These are phyloP conservation scores for Sinapis alba DNA, from an alignment of 441 rosid species.

Conservation along the genomic window DNA sequence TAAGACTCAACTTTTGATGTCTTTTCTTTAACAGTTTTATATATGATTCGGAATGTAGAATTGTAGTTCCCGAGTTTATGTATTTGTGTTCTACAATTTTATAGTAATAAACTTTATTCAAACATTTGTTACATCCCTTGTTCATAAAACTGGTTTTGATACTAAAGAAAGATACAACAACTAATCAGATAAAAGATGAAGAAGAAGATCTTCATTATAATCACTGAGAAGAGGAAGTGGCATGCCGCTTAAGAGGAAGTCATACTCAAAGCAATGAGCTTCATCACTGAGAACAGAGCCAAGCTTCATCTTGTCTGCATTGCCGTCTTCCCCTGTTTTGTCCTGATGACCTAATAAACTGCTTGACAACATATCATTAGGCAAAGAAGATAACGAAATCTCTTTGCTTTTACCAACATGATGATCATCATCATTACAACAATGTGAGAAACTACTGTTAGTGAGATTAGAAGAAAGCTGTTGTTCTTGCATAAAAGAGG, in stretches of 20 bases:
- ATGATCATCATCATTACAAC: conserved; percentile 5
- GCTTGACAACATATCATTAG: conserved; percentile 35
- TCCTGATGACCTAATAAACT: conserved; percentile 18
- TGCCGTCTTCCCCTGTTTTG: background rate
- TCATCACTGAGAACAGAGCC: conserved; percentile 7
- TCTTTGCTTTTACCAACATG: conserved; percentile 3
- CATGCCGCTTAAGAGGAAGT: conserved; percentile 15
- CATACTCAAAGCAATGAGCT: conserved; percentile 16
- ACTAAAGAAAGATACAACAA: background rate
- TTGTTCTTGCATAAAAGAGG: conserved; percentile 24
- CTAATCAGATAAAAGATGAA: conserved; percentile 26
- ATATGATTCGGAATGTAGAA: conserved; percentile 37
- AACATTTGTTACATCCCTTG: conserved; percentile 20
- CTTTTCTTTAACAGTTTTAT: conserved; percentile 20
- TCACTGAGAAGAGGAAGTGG: conserved; percentile 26
- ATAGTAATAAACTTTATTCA: conserved; percentile 36
- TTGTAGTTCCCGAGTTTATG: conserved; percentile 38
- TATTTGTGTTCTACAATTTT: conserved; percentile 23
- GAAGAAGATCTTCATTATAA: conserved; percentile 26
- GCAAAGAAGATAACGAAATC: conserved; percentile 25
- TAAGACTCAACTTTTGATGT: conserved; percentile 21
- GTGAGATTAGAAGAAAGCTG: conserved; percentile 9
- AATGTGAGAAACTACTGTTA: conserved; percentile 18
- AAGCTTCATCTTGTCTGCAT: conserved; percentile 11
- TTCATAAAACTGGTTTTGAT: conserved; percentile 13